phyloP scores from a whole-genome alignment of 805 yeast species.

The Pichia gijzeniarum region DNA sequence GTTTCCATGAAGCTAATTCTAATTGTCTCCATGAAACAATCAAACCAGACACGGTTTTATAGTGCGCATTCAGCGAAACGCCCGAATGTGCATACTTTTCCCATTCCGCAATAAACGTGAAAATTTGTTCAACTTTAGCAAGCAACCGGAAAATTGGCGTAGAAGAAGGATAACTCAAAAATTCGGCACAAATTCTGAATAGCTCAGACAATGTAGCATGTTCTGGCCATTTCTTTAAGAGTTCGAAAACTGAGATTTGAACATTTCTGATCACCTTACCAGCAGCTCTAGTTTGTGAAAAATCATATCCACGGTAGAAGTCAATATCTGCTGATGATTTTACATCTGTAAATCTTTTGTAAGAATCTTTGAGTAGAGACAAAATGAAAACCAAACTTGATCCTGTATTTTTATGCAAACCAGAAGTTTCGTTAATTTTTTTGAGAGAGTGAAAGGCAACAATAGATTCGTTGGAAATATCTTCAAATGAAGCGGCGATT shows the following conservation, averaged over 20 bases:
- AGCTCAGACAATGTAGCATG: constrained; percentile 81
- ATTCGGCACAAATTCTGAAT: constrained; percentile 56
- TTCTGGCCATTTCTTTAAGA: constrained; percentile 82
- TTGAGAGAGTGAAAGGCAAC: constrained; percentile 26
- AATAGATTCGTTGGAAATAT: constrained; percentile 33
- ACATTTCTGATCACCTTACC: constrained; percentile 41
- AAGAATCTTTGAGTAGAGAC: constrained; percentile 29
- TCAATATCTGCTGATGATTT: constrained; percentile 31
- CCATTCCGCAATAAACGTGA: constrained; percentile 84
- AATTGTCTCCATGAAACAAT: constrained; percentile 88
- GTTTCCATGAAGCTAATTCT: constrained; percentile 82
- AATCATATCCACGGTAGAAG: constrained; percentile 62
- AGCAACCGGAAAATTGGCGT: constrained; percentile 74
- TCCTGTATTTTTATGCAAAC: constrained; percentile 21
- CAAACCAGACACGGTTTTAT: constrained; percentile 53
- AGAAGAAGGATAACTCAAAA: constrained; percentile 50
- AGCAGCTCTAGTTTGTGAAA: constrained; percentile 56
- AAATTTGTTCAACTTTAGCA: constrained; percentile 80
- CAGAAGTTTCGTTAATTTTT: constrained; percentile 20
- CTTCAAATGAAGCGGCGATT: constrained; percentile 14
- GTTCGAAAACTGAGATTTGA: constrained; percentile 37
- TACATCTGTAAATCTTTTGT: constrained; percentile 24
- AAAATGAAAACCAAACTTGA: constrained; percentile 33
- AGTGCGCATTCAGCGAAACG: constrained; percentile 52
- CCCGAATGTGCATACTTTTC: constrained; percentile 82